Evolutionary conservation across 2,329 filamentous ascomycete species (phyloP).

Genomic region (Diaporthe destruens): DNA sequence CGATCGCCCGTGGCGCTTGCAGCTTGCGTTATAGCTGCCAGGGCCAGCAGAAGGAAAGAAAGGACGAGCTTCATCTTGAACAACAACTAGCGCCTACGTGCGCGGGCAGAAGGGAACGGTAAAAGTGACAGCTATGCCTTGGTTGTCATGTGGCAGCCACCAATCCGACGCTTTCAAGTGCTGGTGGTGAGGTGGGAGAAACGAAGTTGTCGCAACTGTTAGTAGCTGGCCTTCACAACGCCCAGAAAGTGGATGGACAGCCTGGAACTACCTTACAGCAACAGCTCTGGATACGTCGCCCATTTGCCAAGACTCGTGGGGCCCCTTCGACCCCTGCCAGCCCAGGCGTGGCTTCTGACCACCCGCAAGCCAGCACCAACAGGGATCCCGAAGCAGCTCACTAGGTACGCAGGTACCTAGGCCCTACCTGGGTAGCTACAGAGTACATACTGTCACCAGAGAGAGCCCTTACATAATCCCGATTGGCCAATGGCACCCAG

Average conservation of each 20-base stretch:
- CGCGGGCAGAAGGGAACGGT: constrained; percentile 39
- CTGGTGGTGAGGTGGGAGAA: constrained; percentile 15
- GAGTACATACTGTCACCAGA: neutral
- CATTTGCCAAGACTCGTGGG: constrained; percentile 50
- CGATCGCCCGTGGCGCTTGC: constrained; percentile 83
- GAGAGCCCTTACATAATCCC: constrained; percentile 33
- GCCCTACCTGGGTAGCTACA: neutral
- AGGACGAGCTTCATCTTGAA: constrained; percentile 79
- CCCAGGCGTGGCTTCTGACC: constrained; percentile 39
- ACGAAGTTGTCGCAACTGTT: constrained; percentile 23
- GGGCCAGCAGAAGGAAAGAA: constrained; percentile 76
- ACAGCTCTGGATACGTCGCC: constrained; percentile 52
- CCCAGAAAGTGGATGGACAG: constrained; percentile 36
- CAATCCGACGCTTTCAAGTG: constrained; percentile 29
- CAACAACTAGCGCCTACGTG: constrained; percentile 36
- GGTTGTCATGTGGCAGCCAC: constrained; percentile 41
- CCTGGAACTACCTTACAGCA: constrained; percentile 16
- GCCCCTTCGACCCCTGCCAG: constrained; percentile 23
- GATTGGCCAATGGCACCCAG: constrained; percentile 35
- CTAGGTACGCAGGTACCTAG: too few species aligned
- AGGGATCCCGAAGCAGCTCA: constrained; percentile 1
- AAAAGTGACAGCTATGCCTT: constrained; percentile 39
- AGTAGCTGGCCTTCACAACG: constrained; percentile 32
- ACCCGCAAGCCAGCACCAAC: neutral
- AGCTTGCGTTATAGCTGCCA: constrained; percentile 77